Conservation (phyloP, 306 rosid species). For the Prunus mongolica region DNA sequence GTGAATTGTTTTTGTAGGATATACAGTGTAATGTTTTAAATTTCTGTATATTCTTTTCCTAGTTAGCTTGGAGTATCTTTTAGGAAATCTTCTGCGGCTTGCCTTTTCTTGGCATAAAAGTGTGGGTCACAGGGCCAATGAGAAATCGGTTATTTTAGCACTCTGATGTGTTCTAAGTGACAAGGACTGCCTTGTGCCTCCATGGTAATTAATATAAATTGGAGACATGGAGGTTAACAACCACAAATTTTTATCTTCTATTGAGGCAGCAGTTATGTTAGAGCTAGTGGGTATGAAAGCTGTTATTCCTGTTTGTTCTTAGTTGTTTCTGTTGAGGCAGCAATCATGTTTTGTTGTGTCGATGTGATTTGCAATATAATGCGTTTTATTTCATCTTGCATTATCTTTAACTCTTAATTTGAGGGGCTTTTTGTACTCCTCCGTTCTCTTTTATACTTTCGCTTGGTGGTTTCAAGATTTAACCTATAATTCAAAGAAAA, state of each 20-base stretch:
- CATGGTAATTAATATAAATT: not conserved
- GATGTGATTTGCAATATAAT: not conserved
- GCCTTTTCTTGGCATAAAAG: not conserved
- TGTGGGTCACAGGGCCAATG: not conserved
- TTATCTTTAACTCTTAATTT: too few relatives aligned
- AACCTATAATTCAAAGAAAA: not conserved
- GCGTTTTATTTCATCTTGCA: not conserved
- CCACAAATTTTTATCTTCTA: not conserved
- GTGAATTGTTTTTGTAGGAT: not conserved
- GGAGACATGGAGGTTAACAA: too few relatives aligned
- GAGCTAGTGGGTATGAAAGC: not conserved
- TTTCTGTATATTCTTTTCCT: not conserved
- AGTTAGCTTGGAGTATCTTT: not conserved
- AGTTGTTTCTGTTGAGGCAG: not conserved
- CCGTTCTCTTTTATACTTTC: not conserved
- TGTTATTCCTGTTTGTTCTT: not conserved
- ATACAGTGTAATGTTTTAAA: not conserved
- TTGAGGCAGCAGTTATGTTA: not conserved
- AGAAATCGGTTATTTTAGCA: not conserved
- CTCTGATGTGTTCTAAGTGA: not conserved
- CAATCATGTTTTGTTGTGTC: not conserved
- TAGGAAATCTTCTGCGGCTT: not conserved
- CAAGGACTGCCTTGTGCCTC: too few relatives aligned
- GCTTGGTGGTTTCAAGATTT: not conserved
- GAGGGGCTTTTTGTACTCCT: not conserved